Percentiles rank a stretch among this genome's conserved stretches.
Conservation (phyloP, 2,329 filamentous ascomycete species). For the Hypoxylon sp. region DNA sequence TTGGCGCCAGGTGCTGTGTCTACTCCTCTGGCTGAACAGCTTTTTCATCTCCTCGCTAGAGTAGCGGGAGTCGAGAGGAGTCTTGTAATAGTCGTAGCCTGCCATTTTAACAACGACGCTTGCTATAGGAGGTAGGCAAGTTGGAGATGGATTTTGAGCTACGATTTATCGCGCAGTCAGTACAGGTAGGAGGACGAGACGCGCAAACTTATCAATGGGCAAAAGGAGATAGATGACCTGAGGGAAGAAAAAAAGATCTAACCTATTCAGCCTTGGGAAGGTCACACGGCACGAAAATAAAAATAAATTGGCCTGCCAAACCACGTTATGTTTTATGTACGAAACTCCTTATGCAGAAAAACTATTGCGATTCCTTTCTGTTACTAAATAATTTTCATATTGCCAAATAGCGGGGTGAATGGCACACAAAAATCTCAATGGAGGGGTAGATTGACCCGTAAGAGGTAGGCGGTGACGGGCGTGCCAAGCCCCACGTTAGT, state of each 20-base stretch:
- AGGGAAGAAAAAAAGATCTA: constrained; percentile 25
- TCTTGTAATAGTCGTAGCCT: constrained; percentile 72
- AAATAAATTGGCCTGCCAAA: constrained; percentile 27
- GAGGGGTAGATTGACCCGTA: constrained; percentile 32
- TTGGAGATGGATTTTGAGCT: constrained; percentile 10
- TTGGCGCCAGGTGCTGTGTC: constrained; percentile 71
- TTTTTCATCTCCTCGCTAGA: constrained; percentile 81
- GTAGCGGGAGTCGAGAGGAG: constrained; percentile 80
- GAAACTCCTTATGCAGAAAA: constrained; percentile 2
- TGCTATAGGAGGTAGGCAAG: constrained; percentile 7
- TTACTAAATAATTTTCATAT: constrained; percentile 37
- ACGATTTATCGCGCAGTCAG: constrained; percentile 31
- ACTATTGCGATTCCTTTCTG: constrained; percentile 20
- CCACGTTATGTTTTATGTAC: constrained; percentile 19
- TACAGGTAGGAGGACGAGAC: constrained; percentile 14
- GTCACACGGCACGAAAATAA: constrained; percentile 33
- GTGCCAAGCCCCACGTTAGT: constrained; percentile 2
- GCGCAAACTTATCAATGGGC: constrained; percentile 27
- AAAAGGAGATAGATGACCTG: constrained; percentile 28
- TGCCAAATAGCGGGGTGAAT: constrained; percentile 34
- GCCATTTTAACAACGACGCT: constrained; percentile 16
- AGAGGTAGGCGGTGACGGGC: constrained; percentile 29
- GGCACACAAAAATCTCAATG: constrained; percentile 33
- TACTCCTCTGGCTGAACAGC: constrained; percentile 82
- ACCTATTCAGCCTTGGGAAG: constrained; percentile 25